These are phyloP conservation scores for Aquilaria agallochum DNA, from an alignment of 441 rosid genomes.

Conservation along the genomic window DNA sequence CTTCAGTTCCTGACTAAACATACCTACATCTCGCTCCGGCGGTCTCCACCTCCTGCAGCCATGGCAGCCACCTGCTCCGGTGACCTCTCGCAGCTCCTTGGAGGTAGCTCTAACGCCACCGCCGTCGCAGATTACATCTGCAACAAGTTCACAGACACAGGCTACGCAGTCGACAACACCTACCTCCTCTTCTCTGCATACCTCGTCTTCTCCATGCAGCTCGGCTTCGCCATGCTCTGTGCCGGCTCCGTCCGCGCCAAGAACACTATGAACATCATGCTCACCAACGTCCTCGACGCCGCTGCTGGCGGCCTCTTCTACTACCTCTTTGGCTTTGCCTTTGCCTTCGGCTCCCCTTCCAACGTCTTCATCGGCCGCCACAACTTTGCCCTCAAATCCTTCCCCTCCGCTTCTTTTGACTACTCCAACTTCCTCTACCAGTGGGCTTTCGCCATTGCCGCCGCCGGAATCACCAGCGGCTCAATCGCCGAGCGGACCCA, in stretches of 20 bases:
- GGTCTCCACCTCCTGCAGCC: conserved; percentile 2
- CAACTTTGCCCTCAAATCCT: conserved; percentile 48
- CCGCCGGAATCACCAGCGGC: conserved; percentile 77
- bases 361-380: conserved; percentile 84
- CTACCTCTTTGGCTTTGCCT: conserved; percentile 84
- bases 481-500: conserved; percentile 73
- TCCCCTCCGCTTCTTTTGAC: conserved; percentile 39
- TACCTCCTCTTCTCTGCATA: conserved; percentile 90
- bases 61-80: conserved; percentile 41
- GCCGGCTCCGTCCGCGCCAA: conserved; percentile 92
- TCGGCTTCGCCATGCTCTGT: conserved; percentile 93
- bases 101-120: conserved; percentile 43
- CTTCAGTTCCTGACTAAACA: too few relatives aligned
- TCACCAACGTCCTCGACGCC: conserved; percentile 86
- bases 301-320: conserved; percentile 84
- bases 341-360: conserved; percentile 75
- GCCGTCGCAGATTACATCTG: conserved; percentile 68
- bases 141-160: conserved; percentile 45
- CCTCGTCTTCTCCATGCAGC: conserved; percentile 90
- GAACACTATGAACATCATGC: conserved; percentile 91
- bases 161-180: conserved; percentile 72
- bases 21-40: background rate
- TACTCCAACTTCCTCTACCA: conserved; percentile 62
- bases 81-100: conserved; percentile 41
- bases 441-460: conserved; percentile 83